Conservation (phyloP, 768 basidiomycete genomes). For the Lentinula lateritia region DNA sequence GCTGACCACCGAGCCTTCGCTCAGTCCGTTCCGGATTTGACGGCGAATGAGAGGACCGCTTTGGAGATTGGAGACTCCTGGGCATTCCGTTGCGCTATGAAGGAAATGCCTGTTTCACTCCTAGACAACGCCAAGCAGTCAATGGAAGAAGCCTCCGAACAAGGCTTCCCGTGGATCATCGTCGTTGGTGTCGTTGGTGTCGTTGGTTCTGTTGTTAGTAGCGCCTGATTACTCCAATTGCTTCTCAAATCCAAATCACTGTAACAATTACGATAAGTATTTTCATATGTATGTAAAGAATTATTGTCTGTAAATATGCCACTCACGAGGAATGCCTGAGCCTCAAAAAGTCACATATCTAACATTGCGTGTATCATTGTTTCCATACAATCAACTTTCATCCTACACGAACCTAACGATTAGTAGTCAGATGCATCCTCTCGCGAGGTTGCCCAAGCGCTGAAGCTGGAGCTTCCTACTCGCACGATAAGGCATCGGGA, state of each 20-base stretch:
- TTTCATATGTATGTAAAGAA: too few relatives aligned
- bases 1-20: conserved; percentile 5
- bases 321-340: too few relatives aligned
- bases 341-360: too few relatives aligned
- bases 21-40: conserved; percentile 1
- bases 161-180: conserved; percentile 4
- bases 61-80: conserved; percentile 4
- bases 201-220: conserved; percentile 1
- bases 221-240: background rate
- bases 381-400: too few relatives aligned
- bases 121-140: background rate
- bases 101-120: conserved; percentile 1
- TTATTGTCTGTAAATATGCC: too few relatives aligned
- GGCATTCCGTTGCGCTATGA: conserved; percentile 3
- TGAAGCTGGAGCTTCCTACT: too few relatives aligned
- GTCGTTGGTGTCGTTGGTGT: background rate
- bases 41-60: background rate
- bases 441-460: too few relatives aligned
- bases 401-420: too few relatives aligned
- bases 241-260: too few relatives aligned
- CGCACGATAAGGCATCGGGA: background rate
- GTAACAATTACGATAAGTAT: too few relatives aligned
- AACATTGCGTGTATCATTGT: too few relatives aligned
- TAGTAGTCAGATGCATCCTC: too few relatives aligned
- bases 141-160: background rate